Evolutionary conservation across 495 filamentous ascomycete species (phyloP).

Genomic region (Rhizodiscina lignyota): DNA sequence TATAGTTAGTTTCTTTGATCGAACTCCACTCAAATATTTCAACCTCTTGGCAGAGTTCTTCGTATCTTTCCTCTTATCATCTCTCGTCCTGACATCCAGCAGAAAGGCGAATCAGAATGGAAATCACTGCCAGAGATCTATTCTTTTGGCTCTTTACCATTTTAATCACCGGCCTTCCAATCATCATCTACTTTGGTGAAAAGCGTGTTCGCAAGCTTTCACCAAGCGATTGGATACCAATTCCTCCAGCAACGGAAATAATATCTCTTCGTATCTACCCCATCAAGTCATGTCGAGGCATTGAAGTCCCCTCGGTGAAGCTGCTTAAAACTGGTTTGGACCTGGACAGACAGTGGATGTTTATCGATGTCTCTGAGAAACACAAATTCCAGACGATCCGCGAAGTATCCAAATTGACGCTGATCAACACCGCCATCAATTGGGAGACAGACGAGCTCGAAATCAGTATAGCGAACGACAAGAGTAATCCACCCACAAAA

Average conservation of each 20-base stretch:
- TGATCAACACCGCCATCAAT: slow-evolving; percentile 20
- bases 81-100: too few relatives aligned
- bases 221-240: slow-evolving; percentile 1
- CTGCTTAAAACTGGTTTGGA: slow-evolving; percentile 20
- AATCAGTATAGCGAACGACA: slow-evolving; percentile 8
- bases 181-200: neutral
- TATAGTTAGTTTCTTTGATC: too few relatives aligned
- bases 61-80: too few relatives aligned
- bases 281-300: slow-evolving; percentile 26
- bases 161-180: neutral
- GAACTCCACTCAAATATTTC: too few relatives aligned
- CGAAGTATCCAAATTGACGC: slow-evolving; percentile 19
- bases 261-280: slow-evolving; percentile 21
- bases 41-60: too few relatives aligned
- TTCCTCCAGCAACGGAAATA: slow-evolving; percentile 18
- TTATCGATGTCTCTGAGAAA: slow-evolving; percentile 15
- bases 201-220: neutral
- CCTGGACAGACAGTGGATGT: slow-evolving; percentile 28
- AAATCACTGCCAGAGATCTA: neutral
- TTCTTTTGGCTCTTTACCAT: neutral
- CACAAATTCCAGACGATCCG: slow-evolving; percentile 28
- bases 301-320: slow-evolving; percentile 12
- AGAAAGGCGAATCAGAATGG: too few relatives aligned
- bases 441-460: slow-evolving; percentile 9
- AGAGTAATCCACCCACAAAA: slow-evolving; percentile 6